phyloP scores from a whole-genome alignment of 441 rosid genomes.

The Erysimum cheiri region DNA sequence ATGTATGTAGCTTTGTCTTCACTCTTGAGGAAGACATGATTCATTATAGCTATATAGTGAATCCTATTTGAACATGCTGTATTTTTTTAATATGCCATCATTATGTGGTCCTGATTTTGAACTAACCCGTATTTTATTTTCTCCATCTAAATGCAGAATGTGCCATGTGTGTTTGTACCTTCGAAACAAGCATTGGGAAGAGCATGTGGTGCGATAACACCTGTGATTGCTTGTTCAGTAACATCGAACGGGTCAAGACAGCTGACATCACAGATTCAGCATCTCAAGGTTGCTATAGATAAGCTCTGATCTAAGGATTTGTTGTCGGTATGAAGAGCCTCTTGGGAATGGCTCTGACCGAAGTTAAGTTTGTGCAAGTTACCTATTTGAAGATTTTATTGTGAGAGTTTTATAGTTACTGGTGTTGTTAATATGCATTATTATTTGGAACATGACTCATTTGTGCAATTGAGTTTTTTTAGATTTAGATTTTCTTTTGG shows the following conservation, averaged over 20 bases:
- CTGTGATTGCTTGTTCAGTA: constrained; percentile 86
- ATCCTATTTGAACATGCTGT: not conserved
- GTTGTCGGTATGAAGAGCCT: constrained; percentile 80
- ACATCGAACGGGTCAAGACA: constrained; percentile 78
- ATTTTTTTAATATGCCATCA: not conserved
- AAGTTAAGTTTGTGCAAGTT: not conserved
- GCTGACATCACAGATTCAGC: constrained; percentile 78
- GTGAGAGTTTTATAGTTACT: not conserved
- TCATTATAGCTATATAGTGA: not conserved
- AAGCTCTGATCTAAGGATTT: constrained; percentile 69
- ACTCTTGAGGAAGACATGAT: no score
- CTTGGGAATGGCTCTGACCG: constrained; percentile 78
- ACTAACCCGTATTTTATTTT: no score
- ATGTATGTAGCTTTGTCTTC: no score
- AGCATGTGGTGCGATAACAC: constrained; percentile 94
- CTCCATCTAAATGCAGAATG: constrained; percentile 56
- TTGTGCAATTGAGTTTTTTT: no score
- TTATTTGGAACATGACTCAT: no score
- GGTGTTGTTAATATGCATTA: not conserved
- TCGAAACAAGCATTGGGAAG: constrained; percentile 90
- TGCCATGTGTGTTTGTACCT: constrained; percentile 92
- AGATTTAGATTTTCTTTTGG: no score
- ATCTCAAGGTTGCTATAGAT: constrained; percentile 90
- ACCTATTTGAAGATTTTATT: not conserved
- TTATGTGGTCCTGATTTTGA: not conserved